phyloP scores from a whole-genome alignment of 495 filamentous ascomycete species.

The Tuber borchii region DNA sequence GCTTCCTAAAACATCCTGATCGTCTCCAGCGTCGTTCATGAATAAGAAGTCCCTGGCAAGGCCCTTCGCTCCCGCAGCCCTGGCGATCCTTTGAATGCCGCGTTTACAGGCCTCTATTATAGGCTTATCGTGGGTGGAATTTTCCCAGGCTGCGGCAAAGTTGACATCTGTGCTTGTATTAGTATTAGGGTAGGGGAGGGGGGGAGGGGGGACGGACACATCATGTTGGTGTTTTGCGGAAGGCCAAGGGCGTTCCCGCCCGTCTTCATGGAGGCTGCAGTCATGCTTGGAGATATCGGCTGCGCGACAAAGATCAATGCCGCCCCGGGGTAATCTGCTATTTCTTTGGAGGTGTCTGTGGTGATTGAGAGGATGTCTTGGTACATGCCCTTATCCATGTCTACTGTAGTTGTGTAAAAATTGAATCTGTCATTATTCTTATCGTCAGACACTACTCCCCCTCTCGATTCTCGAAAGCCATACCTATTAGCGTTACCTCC shows the following conservation, averaged over 20 bases:
- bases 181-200: background rate
- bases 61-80: conserved; percentile 11
- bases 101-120: conserved; percentile 11
- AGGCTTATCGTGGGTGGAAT: conserved; percentile 22
- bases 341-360: conserved; percentile 16
- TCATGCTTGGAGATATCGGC: conserved; percentile 47
- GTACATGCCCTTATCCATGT: conserved; percentile 13
- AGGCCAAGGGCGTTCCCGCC: conserved; percentile 48
- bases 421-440: background rate
- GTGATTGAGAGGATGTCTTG: conserved; percentile 29
- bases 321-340: conserved; percentile 25
- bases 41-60: conserved; percentile 33
- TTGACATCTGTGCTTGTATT: background rate
- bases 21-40: conserved; percentile 37
- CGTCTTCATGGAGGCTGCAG: conserved; percentile 36
- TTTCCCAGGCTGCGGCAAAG: conserved; percentile 31
- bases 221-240: conserved; percentile 5
- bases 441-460: background rate
- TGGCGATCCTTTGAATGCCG: conserved; percentile 23
- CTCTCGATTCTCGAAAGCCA: background rate
- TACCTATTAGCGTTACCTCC: conserved; percentile 9
- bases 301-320: conserved; percentile 45
- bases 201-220: conserved; percentile 9
- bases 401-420: conserved; percentile 14
- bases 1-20: conserved; percentile 32